phyloP scores from a whole-genome alignment of 2,329 filamentous ascomycete species.

The Talaromyces sp. region DNA sequence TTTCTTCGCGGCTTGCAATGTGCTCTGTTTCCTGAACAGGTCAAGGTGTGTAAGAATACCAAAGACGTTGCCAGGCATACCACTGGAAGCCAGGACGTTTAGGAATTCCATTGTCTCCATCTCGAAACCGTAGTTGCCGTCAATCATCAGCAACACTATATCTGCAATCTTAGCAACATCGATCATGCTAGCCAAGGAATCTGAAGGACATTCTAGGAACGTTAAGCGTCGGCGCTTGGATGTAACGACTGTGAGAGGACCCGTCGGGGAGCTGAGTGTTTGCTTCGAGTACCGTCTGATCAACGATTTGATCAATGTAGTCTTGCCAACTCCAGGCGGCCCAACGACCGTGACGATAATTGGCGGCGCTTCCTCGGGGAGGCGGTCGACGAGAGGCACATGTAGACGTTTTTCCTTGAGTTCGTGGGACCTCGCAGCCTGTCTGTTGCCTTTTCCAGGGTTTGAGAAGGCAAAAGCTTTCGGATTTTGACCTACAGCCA shows the following conservation, averaged over 20 bases:
- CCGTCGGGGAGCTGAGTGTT: constrained; percentile 81
- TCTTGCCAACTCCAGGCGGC: constrained; percentile 87
- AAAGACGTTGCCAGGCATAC: constrained; percentile 98
- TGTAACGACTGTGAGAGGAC: constrained; percentile 92
- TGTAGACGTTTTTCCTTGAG: constrained; percentile 95
- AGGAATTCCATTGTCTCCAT: constrained; percentile 99
- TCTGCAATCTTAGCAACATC: constrained; percentile 96
- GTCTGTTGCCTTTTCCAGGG: constrained; percentile 74
- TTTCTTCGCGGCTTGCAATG: constrained; percentile 92
- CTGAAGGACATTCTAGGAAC: constrained; percentile 91
- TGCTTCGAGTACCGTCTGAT: constrained; percentile 95
- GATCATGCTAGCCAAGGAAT: constrained; percentile 93
- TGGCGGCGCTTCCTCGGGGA: constrained; percentile 92
- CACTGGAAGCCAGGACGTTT: constrained; percentile 86
- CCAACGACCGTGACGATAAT: constrained; percentile 92
- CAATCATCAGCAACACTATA: constrained; percentile 96
- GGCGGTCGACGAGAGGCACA: constrained; percentile 90
- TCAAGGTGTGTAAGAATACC: constrained; percentile 95
- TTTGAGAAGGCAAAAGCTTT: constrained; percentile 86
- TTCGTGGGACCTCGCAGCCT: constrained; percentile 58
- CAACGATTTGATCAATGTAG: constrained; percentile 89
- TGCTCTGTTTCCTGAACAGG: constrained; percentile 89
- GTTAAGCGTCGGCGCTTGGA: constrained; percentile 93
- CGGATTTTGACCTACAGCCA: constrained; percentile 65
- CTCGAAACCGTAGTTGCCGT: constrained; percentile 97